phyloP scores from a whole-genome alignment of 352 stramenopile species.

The Pythium myriotylum region DNA sequence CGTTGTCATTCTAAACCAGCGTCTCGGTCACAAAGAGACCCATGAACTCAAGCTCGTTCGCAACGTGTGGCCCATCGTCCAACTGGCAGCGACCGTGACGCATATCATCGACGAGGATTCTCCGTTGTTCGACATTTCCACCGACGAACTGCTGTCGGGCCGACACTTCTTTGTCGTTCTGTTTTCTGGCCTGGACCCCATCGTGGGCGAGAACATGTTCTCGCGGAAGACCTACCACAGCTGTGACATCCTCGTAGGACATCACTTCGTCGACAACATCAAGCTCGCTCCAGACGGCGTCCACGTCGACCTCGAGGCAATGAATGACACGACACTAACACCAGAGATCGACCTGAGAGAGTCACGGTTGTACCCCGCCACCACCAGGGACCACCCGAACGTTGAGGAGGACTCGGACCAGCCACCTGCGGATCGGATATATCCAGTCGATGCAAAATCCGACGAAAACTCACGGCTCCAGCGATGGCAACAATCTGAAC shows the following conservation, averaged over 20 bases:
- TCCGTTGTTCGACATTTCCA: constrained; percentile 45
- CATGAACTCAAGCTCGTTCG: constrained; percentile 59
- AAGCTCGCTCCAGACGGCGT: constrained; percentile 50
- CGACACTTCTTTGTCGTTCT: constrained; percentile 59
- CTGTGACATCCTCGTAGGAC: constrained; percentile 58
- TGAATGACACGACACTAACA: constrained; percentile 51
- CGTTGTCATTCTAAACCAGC: constrained; percentile 52
- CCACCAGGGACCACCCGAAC: not conserved
- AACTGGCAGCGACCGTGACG: constrained; percentile 52
- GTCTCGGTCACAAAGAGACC: constrained; percentile 44
- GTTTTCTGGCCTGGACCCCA: constrained; percentile 52
- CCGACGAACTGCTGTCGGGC: constrained; percentile 49
- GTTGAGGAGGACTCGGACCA: too few species aligned
- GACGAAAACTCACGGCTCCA: not conserved
- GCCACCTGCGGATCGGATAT: too few species aligned
- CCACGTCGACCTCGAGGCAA: constrained; percentile 56
- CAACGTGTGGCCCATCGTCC: constrained; percentile 67
- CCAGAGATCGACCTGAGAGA: constrained; percentile 33
- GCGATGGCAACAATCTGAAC: constrained; percentile 1
- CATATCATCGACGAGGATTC: constrained; percentile 64
- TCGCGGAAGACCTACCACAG: constrained; percentile 59
- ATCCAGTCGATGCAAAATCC: too few species aligned
- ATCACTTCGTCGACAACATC: constrained; percentile 71
- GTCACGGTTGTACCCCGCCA: constrained; percentile 24
- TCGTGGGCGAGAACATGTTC: constrained; percentile 68